Evolutionary conservation across 192 early-diverging fungal species (phyloP).

Genomic region (Coemansia sp.): DNA sequence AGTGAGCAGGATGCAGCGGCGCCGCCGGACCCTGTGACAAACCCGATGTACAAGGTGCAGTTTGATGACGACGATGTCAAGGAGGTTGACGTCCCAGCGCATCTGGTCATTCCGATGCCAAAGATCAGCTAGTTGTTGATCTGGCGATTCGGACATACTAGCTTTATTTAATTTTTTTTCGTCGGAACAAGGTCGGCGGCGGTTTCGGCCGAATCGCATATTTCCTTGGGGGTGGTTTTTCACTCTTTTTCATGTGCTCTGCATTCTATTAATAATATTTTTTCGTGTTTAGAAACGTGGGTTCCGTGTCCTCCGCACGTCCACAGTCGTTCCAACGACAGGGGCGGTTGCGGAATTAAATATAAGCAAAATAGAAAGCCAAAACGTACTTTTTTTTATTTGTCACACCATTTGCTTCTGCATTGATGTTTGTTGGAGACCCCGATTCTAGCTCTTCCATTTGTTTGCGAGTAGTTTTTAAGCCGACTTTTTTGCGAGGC

Average conservation of each 20-base stretch:
- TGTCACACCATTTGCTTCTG: too few species aligned
- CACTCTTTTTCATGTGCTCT: not conserved
- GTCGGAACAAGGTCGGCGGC: not conserved
- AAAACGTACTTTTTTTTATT: too few species aligned
- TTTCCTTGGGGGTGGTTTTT: not conserved
- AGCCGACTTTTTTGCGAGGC: not conserved
- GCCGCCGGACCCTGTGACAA: conserved; percentile 19
- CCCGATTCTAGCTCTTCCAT: too few species aligned
- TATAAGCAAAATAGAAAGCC: too few species aligned
- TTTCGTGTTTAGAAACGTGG: too few species aligned
- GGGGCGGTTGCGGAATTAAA: too few species aligned
- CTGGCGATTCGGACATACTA: not conserved
- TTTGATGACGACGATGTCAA: conserved; percentile 49
- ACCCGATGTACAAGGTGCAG: conserved; percentile 47
- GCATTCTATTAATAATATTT: not conserved
- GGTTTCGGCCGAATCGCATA: not conserved
- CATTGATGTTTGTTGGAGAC: too few species aligned
- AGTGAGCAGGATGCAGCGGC: not conserved
- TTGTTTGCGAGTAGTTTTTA: not conserved
- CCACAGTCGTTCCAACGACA: too few species aligned
- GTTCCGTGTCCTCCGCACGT: too few species aligned
- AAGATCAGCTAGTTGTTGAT: not conserved
- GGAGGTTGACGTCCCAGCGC: conserved; percentile 46
- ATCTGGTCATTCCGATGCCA: conserved; percentile 42
- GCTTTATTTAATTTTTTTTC: not conserved